Conservation (phyloP, 73 alveolate species). For the Tetrahymena elliotti region DNA sequence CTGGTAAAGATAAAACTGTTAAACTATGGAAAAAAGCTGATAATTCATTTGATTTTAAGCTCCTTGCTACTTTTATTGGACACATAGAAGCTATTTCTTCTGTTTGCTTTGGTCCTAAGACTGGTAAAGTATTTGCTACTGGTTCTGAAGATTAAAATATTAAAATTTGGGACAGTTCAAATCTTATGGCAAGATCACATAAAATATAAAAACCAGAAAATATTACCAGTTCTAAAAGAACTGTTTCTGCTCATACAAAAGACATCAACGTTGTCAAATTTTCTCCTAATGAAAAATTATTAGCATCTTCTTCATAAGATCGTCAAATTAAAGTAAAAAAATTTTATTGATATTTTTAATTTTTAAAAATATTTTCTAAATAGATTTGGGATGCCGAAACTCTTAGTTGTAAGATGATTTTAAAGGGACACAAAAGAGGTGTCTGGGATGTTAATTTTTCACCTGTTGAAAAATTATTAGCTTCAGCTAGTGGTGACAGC, state of each 20-base stretch:
- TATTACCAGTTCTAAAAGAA: slow-evolving; percentile 54
- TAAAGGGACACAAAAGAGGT: slow-evolving; percentile 94
- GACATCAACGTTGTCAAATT: slow-evolving; percentile 83
- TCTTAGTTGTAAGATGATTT: slow-evolving; percentile 13
- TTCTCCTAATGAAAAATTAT: slow-evolving; percentile 86
- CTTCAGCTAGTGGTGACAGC: slow-evolving; percentile 91
- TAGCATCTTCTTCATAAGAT: slow-evolving; percentile 92
- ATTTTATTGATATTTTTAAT: background rate
- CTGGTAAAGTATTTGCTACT: slow-evolving; percentile 49
- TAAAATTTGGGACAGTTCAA: slow-evolving; percentile 67
- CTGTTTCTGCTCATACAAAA: slow-evolving; percentile 84
- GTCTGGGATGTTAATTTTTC: slow-evolving; percentile 91
- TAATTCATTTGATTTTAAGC: slow-evolving; percentile 15
- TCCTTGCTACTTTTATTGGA: slow-evolving; percentile 66
- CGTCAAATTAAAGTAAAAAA: slow-evolving; percentile 62
- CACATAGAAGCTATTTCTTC: slow-evolving; percentile 79
- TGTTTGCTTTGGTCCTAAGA: slow-evolving; percentile 59
- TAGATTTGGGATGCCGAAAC: slow-evolving; percentile 39
- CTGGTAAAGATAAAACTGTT: slow-evolving; percentile 82
- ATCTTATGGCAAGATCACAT: slow-evolving; percentile 13
- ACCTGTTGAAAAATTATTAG: slow-evolving; percentile 87
- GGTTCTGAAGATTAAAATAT: slow-evolving; percentile 77
- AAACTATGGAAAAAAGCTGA: slow-evolving; percentile 76
- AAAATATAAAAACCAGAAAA: slow-evolving; percentile 28
- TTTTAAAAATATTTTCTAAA: background rate